Base-by-base conservation (phyloP, 2,329 filamentous ascomycete genomes). In the Chrysoporthe deuterocubensis region DNA sequence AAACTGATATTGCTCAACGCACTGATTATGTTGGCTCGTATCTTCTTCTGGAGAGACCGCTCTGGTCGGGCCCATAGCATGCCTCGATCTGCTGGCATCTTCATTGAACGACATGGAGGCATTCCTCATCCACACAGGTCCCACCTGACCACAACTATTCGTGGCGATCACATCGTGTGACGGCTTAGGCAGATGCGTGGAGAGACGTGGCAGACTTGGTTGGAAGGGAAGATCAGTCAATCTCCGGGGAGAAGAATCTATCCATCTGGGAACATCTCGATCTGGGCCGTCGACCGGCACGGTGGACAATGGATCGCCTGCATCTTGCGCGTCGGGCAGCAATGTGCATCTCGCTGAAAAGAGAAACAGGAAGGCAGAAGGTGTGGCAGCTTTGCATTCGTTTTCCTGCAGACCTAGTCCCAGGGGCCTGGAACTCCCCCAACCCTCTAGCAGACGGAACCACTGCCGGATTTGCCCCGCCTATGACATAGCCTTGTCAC, bases 401-500 rank as follows among this genome's bases (percentile, higher is more conserved):
- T 40, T 37, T 37, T 58, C 56, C 16, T 26, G 3, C 34, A 18
- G 5, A 58, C 56, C 32, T 58, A 58, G 40, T 43, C 57, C 37
- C 57, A 60, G 21, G 40, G 57, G n/a, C 42, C 37, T 26, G 57
- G 57, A 4, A 54, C 43, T 26, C 59, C 26, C 26, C 21, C 59
- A 61, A 32, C 21, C 43, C 59, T 46, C 7, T 14, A 1, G 42
- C 42, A 21, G 2, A 37, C n/a, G 59, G 59, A 44, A 21, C 59
- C 59, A 46, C 59, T 61, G 26, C 26, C 42, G 59, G 14, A 34
- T 34, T n/a, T 61, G 21, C 59, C 43, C 26, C 43, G 59, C 59
- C 59, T 61, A 61, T 61, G 58, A 61, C 58, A 61, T 61, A 34
- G 58, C 21, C 42, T 18, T 61, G 42, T 32, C 42, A 1, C 58